phyloP scores from a whole-genome alignment of 306 rosid species.

The Chamaecrista fasciculata region DNA sequence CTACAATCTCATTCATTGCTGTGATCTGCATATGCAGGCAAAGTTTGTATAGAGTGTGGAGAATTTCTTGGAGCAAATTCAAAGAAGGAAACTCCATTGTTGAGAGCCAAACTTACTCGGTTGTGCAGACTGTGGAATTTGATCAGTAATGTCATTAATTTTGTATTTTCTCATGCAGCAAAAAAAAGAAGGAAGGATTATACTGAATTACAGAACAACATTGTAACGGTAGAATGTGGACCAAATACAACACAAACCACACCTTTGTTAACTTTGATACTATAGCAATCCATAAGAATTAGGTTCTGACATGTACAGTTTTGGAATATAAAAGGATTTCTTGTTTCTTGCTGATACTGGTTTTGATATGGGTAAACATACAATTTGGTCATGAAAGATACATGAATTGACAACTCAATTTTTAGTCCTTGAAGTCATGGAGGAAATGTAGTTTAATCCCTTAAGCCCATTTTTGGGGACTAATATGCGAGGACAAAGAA shows the following conservation, averaged over 20 bases:
- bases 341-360: no score
- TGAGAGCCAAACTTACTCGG: conserved; percentile 31
- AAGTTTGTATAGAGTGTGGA: conserved; percentile 49
- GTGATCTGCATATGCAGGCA: conserved; percentile 48
- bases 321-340: no score
- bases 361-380: no score
- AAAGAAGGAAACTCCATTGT: conserved; percentile 34
- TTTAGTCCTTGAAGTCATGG: no score
- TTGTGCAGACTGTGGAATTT: conserved; percentile 36
- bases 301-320: neutral
- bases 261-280: neutral
- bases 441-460: no score
- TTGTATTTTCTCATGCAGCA: neutral
- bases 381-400: no score
- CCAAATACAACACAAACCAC: neutral
- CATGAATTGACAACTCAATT: no score
- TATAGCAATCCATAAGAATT: neutral
- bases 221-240: neutral
- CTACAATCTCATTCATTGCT: conserved; percentile 21
- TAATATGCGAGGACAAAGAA: no score
- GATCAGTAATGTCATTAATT: conserved; percentile 9
- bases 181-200: neutral
- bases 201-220: neutral
- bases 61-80: conserved; percentile 45
- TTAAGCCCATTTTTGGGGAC: no score